Percentiles rank a stretch among this genome's conserved stretches.
Conservation (phyloP, 2,329 filamentous ascomycete species). For the Grosmannia penicillata region DNA sequence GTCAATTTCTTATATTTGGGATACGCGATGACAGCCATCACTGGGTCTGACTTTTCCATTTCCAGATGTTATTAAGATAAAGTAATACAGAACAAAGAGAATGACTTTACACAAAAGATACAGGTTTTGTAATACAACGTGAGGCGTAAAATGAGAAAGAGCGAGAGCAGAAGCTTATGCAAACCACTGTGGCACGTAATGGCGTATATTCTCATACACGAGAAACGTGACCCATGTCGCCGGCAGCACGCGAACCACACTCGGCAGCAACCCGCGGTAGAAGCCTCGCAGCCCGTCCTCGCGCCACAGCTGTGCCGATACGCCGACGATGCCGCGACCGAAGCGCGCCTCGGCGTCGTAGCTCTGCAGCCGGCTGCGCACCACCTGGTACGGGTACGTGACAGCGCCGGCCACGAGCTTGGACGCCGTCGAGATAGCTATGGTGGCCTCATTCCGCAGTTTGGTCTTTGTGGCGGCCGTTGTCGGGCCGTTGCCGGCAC, state of each 20-base stretch:
- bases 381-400: slow-evolving; percentile 91
- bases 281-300: slow-evolving; percentile 74
- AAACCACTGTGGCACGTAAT: slow-evolving; percentile 41
- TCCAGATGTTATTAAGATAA: too few relatives aligned
- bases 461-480: background rate
- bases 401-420: slow-evolving; percentile 82
- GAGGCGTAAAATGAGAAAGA: too few relatives aligned
- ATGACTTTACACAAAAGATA: too few relatives aligned
- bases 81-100: too few relatives aligned
- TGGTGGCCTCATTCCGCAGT: slow-evolving; percentile 50
- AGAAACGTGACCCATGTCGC: slow-evolving; percentile 94
- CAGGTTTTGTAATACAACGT: background rate
- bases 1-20: too few relatives aligned
- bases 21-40: too few relatives aligned
- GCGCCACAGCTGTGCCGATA: slow-evolving; percentile 56
- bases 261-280: slow-evolving; percentile 81
- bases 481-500: background rate
- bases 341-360: slow-evolving; percentile 69
- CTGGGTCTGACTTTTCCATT: too few relatives aligned
- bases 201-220: slow-evolving; percentile 88
- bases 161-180: too few relatives aligned
- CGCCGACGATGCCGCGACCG: slow-evolving; percentile 54
- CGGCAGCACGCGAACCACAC: slow-evolving; percentile 79
- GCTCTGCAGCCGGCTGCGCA: slow-evolving; percentile 76
- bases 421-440: slow-evolving; percentile 64